Base-by-base conservation (phyloP, 257 asterid genomes). In the Przewalskia tangutica region DNA sequence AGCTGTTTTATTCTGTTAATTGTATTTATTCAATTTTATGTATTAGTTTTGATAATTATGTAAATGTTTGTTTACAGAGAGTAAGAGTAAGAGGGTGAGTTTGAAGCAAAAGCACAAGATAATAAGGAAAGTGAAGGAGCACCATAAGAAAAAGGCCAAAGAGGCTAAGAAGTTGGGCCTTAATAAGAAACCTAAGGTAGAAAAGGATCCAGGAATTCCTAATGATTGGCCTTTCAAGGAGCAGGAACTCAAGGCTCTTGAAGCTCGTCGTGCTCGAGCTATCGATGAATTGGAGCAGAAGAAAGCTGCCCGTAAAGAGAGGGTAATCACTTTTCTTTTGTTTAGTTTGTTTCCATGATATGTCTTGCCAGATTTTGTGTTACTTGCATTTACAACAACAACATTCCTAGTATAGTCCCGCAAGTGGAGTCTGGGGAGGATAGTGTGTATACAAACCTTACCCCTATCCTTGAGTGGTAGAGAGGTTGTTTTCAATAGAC, bases 151-250 rank as follows among this genome's bases (percentile, higher is more conserved):
- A 92, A 94, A 95, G 89, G 91, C 91, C 11, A 92, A 95, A 80
- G 97, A 90, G 68, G 98, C 99, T 0, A 92, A 95, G 84, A 94
- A 71, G 59, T n/a, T 71, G 70, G 99, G 97, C 3, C 54, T 86
- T 46, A 48, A 89, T 77, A 86, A 86, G 86, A 94, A 92, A 85
- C 81, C 90, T 2, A 94, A 89, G 86, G 91, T 84, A 8, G 97
- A 95, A 85, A 92, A 95, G 90, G 99, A 94, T 81, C 97, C 97
- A 0, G 99, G 97, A 0, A 92, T 95, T 62, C 98, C 99, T 40
- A 94, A 91, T 86, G 99, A 95, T 16, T 92, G 95, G 97, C 98
- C 99, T n/a, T 92, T 94, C 76, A 95, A 91, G 94, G 97, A 95
- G 36, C 90, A 94, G 89, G 98, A 94, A 85, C 97, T 94, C 84